phyloP scores from a whole-genome alignment of 164 flowering plant species.

The Nelumbo lutea region DNA sequence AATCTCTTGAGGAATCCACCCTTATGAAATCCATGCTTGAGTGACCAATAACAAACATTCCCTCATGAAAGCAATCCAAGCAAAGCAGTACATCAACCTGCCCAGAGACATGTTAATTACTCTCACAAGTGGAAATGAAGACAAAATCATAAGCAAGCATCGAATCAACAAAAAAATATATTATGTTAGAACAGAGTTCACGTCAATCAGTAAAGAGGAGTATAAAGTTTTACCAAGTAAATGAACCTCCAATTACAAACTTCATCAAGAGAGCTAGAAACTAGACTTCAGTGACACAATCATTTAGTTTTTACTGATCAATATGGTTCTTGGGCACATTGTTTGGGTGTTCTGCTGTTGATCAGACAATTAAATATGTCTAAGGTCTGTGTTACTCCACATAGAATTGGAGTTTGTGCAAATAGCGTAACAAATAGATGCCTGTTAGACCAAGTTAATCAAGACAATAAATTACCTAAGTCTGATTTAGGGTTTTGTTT shows the following conservation, averaged over 20 bases:
- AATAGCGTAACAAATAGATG: too few relatives aligned
- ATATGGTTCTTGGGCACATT: too few relatives aligned
- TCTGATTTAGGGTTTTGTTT: too few relatives aligned
- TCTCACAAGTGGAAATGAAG: constrained; percentile 5
- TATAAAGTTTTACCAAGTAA: background rate
- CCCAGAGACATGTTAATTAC: constrained; percentile 10
- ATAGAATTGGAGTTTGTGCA: too few relatives aligned
- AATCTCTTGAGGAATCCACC: constrained; percentile 60
- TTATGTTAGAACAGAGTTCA: background rate
- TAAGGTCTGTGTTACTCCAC: too few relatives aligned
- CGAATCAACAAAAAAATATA: background rate
- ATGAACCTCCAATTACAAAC: background rate
- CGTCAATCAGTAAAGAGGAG: background rate
- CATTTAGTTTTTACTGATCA: too few relatives aligned
- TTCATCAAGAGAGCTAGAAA: background rate
- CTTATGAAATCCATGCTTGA: constrained; percentile 85
- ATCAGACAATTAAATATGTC: too few relatives aligned
- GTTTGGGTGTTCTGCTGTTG: too few relatives aligned
- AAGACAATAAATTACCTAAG: too few relatives aligned
- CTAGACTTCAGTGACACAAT: background rate
- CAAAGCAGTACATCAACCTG: constrained; percentile 82
- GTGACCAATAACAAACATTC: constrained; percentile 78
- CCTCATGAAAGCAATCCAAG: constrained; percentile 80
- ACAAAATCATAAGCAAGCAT: background rate
- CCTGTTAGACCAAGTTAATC: too few relatives aligned